A percentile compares a stretch with the other conserved stretches of the same genome.
Evolutionary conservation across 2,329 filamentous ascomycete species (phyloP).

Genomic region (Ascocoryne sarcoides): DNA sequence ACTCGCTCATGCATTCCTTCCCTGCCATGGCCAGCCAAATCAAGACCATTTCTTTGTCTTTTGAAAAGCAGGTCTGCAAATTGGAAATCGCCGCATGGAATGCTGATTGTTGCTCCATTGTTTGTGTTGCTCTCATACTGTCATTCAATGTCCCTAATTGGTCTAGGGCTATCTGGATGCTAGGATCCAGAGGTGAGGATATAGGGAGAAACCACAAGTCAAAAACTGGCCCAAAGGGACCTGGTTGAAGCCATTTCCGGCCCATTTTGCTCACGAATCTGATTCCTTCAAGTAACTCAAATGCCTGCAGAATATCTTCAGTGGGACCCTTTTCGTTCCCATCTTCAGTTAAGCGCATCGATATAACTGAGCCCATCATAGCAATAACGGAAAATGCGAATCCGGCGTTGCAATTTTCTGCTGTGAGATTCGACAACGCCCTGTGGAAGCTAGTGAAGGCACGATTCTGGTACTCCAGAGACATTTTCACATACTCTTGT

Average conservation of each 20-base stretch:
- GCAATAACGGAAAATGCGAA: constrained; percentile 5
- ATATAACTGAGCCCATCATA: neutral
- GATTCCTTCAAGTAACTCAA: neutral
- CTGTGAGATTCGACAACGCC: constrained; percentile 6
- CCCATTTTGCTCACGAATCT: neutral
- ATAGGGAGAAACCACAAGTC: neutral
- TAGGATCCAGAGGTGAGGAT: neutral
- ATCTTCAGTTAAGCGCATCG: neutral
- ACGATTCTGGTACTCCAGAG: neutral
- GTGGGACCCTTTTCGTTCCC: neutral
- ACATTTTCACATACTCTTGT: neutral
- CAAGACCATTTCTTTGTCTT: neutral
- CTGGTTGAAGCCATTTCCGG: neutral
- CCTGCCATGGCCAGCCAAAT: neutral
- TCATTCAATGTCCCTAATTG: neutral
- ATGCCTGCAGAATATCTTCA: neutral
- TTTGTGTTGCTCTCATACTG: neutral
- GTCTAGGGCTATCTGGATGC: neutral
- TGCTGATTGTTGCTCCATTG: neutral
- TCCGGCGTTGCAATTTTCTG: constrained; percentile 11
- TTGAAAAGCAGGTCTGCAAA: neutral
- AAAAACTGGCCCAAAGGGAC: neutral
- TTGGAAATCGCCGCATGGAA: neutral
- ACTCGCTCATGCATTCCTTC: neutral
- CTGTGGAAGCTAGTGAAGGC: neutral